Conservation (phyloP, 306 rosid species). For the Phaseolus lunatus region DNA sequence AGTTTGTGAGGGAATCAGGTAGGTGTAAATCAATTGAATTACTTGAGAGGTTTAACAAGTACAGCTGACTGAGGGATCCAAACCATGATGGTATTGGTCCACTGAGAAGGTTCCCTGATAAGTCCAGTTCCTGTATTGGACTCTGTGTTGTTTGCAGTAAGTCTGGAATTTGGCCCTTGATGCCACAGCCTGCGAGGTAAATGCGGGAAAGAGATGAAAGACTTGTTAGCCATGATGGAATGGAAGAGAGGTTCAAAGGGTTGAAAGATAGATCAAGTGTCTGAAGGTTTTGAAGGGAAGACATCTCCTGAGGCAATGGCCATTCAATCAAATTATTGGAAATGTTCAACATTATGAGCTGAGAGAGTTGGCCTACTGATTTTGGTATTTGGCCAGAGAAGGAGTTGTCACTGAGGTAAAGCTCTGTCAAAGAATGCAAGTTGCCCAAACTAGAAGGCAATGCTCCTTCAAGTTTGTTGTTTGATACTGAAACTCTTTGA, state of each 20-base stretch:
- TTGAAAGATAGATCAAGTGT: slow-evolving; percentile 69
- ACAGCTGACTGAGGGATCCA: slow-evolving; percentile 60
- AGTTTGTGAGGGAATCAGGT: slow-evolving; percentile 59
- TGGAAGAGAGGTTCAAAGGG: slow-evolving; percentile 54
- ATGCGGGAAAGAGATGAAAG: slow-evolving; percentile 56
- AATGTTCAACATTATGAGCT: slow-evolving; percentile 56
- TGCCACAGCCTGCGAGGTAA: slow-evolving; percentile 66
- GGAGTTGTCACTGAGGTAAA: slow-evolving; percentile 58
- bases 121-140: slow-evolving; percentile 71
- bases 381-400: slow-evolving; percentile 65
- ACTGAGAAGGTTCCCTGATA: slow-evolving; percentile 61
- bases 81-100: slow-evolving; percentile 74
- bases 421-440: slow-evolving; percentile 52
- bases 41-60: slow-evolving; percentile 67
- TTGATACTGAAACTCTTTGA: slow-evolving; percentile 59
- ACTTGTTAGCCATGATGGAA: slow-evolving; percentile 59
- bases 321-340: slow-evolving; percentile 60
- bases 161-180: slow-evolving; percentile 62
- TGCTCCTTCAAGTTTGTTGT: slow-evolving; percentile 62
- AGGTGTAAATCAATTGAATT: slow-evolving; percentile 65
- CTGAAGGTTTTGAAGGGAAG: slow-evolving; percentile 67
- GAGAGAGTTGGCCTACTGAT: slow-evolving; percentile 61
- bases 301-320: slow-evolving; percentile 63
- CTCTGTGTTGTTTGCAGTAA: slow-evolving; percentile 40
- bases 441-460: slow-evolving; percentile 68